Evolutionary conservation across 2,329 filamentous ascomycete species (phyloP).

Genomic region (Ophiosphaerella narmari): DNA sequence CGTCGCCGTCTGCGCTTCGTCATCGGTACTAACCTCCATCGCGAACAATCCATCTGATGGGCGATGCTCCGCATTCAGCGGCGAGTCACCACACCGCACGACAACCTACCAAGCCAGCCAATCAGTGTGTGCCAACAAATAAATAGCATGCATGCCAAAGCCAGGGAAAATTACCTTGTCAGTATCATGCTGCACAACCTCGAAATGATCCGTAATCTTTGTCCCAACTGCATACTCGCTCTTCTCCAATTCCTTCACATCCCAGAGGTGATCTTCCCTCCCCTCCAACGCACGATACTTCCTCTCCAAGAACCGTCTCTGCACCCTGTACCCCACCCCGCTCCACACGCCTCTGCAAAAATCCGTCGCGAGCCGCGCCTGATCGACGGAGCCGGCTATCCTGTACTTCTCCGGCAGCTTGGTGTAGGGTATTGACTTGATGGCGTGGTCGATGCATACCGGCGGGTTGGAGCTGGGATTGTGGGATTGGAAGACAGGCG

Average conservation of each 20-base stretch:
- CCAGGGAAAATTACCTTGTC: slow-evolving; percentile 35
- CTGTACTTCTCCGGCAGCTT: slow-evolving; percentile 34
- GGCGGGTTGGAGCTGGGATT: slow-evolving; percentile 44
- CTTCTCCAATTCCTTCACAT: slow-evolving; percentile 37
- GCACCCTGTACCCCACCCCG: slow-evolving; percentile 43
- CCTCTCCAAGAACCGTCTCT: slow-evolving; percentile 42
- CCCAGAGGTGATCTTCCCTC: slow-evolving; percentile 41
- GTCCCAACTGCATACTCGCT: slow-evolving; percentile 43
- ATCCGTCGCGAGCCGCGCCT: slow-evolving; percentile 37
- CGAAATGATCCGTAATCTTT: slow-evolving; percentile 47
- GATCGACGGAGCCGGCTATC: slow-evolving; percentile 23
- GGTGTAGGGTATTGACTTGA: slow-evolving; percentile 42
- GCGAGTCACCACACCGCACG: slow-evolving; percentile 47
- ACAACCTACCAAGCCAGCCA: slow-evolving; percentile 30
- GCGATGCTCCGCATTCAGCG: slow-evolving; percentile 32
- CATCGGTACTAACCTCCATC: slow-evolving; percentile 47
- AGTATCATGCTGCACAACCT: slow-evolving; percentile 43
- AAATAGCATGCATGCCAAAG: too few relatives aligned
- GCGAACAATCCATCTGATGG: slow-evolving; percentile 45
- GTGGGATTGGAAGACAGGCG: slow-evolving; percentile 26
- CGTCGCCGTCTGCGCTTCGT: slow-evolving; percentile 40
- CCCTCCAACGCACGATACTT: slow-evolving; percentile 41
- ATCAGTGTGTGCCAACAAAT: background rate
- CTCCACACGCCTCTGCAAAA: slow-evolving; percentile 47
- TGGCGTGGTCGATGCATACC: slow-evolving; percentile 43